phyloP scores from a whole-genome alignment of 768 basidiomycete genomes.

The Leccinum aurantiacum region DNA sequence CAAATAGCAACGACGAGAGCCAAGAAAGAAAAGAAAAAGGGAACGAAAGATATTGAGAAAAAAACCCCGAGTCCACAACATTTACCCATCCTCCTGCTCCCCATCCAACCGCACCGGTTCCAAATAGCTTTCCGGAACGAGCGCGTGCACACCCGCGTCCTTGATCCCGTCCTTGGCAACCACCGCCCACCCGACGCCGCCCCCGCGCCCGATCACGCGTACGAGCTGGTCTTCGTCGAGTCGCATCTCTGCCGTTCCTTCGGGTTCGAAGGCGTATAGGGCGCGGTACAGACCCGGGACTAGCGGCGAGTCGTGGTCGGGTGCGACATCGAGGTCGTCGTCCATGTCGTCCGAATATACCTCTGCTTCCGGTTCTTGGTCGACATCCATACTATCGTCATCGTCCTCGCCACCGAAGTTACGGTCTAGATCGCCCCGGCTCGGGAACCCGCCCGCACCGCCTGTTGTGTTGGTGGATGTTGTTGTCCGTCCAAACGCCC shows the following conservation, averaged over 20 bases:
- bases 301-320: constrained; percentile 39
- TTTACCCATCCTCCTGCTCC: constrained; percentile 18
- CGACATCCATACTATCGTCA: constrained; percentile 23
- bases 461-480: constrained; percentile 9
- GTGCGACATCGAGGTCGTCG: neutral
- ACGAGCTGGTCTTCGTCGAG: constrained; percentile 77
- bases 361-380: constrained; percentile 36
- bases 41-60: neutral
- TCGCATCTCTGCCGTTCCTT: constrained; percentile 81
- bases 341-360: constrained; percentile 20
- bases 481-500: constrained; percentile 29
- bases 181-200: constrained; percentile 81
- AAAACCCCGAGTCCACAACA: neutral
- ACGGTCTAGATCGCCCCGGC: constrained; percentile 43
- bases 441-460: constrained; percentile 30
- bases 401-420: constrained; percentile 44
- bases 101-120: constrained; percentile 48
- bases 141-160: constrained; percentile 52
- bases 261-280: constrained; percentile 74
- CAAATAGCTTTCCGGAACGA: constrained; percentile 80
- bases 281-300: constrained; percentile 76
- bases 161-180: constrained; percentile 46
- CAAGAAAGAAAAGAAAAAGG: neutral
- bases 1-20: neutral
- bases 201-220: constrained; percentile 68